Conservation (phyloP, 2,329 filamentous ascomycete genomes). For the Verticillium zaregamsianum region DNA sequence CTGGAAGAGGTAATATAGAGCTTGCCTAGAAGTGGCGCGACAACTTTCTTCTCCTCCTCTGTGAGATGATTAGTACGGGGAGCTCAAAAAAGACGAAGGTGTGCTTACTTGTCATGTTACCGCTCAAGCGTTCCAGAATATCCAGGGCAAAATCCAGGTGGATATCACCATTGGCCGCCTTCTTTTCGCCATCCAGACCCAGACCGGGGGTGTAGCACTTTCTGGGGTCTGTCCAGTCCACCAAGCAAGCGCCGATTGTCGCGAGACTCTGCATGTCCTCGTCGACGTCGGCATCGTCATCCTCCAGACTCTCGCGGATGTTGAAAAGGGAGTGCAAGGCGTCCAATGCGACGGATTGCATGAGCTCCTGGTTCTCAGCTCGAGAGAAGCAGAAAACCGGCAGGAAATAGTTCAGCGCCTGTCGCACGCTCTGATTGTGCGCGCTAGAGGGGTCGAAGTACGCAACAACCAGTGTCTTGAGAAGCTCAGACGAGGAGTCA, state of each 20-base stretch:
- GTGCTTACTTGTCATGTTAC: slow-evolving; percentile 61
- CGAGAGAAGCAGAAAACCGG: slow-evolving; percentile 91
- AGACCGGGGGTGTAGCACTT: slow-evolving; percentile 59
- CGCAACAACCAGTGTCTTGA: slow-evolving; percentile 76
- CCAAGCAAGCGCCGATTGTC: slow-evolving; percentile 74
- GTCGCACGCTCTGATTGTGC: slow-evolving; percentile 75
- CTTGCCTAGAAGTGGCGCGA: slow-evolving; percentile 76
- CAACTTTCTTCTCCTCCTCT: slow-evolving; percentile 83
- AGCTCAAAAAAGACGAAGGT: not conserved
- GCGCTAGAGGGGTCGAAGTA: slow-evolving; percentile 87
- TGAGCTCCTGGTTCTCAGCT: slow-evolving; percentile 74
- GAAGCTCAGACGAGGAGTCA: slow-evolving; percentile 65
- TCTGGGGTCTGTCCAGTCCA: slow-evolving; percentile 93
- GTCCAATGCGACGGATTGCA: slow-evolving; percentile 70
- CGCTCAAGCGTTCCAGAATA: slow-evolving; percentile 69
- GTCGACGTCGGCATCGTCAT: slow-evolving; percentile 69
- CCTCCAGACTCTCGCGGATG: slow-evolving; percentile 67
- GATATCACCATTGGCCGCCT: slow-evolving; percentile 67
- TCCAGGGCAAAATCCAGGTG: slow-evolving; percentile 76
- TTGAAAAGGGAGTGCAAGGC: slow-evolving; percentile 73
- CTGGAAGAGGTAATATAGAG: slow-evolving; percentile 71
- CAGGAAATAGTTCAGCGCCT: slow-evolving; percentile 88
- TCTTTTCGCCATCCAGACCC: slow-evolving; percentile 54
- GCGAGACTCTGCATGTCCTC: slow-evolving; percentile 76
- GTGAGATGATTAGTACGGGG: slow-evolving; percentile 23